Conservation (phyloP, 2,329 filamentous ascomycete genomes). For the Fusarium buxicola region DNA sequence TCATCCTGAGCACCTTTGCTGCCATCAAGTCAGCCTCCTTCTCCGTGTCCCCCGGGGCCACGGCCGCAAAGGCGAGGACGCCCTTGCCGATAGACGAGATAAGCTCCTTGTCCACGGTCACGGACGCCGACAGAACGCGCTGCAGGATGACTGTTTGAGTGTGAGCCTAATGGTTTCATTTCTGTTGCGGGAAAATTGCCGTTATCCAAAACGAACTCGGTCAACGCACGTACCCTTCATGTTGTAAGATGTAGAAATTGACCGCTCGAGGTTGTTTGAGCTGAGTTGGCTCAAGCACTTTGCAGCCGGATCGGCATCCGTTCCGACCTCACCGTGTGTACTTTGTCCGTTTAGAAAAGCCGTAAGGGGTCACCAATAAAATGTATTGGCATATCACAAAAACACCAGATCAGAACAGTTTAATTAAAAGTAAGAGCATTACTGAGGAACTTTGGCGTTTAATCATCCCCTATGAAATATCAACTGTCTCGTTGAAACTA, state of each 20-base stretch:
- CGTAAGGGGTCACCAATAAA: neutral
- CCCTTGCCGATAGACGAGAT: conserved; percentile 93
- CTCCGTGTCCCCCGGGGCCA: conserved; percentile 89
- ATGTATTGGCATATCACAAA: neutral
- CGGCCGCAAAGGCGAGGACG: conserved; percentile 88
- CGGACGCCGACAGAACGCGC: conserved; percentile 92
- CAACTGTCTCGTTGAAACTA: neutral
- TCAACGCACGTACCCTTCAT: conserved; percentile 42
- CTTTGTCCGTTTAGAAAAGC: neutral
- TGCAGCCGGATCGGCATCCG: conserved; percentile 34
- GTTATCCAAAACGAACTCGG: neutral
- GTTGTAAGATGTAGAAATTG: conserved; percentile 4
- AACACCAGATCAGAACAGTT: neutral
- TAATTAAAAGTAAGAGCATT: neutral
- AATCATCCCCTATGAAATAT: neutral
- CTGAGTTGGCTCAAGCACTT: neutral
- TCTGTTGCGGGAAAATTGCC: neutral
- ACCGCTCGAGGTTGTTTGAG: neutral
- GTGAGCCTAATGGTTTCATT: conserved; percentile 22
- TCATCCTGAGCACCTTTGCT: conserved; percentile 87
- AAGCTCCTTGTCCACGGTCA: conserved; percentile 90
- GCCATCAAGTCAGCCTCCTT: conserved; percentile 89
- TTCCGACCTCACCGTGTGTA: conserved; percentile 26
- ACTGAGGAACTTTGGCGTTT: neutral
- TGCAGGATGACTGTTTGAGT: conserved; percentile 81